Conservation (phyloP, 768 basidiomycete species). For the Pisolithus albus region DNA sequence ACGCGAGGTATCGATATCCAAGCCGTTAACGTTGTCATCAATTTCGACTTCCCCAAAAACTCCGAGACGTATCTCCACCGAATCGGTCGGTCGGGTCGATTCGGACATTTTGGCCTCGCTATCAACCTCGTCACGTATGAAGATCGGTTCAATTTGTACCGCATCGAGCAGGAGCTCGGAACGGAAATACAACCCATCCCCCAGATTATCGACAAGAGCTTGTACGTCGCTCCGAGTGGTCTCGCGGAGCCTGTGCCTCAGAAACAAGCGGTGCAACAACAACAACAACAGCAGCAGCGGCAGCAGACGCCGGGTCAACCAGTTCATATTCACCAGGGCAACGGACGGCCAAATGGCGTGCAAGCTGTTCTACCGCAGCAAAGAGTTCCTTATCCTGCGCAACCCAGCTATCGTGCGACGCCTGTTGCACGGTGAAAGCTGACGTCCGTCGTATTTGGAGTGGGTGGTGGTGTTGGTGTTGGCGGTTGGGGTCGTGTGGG, state of each 20-base stretch:
- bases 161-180: constrained; percentile 96
- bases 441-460: not conserved
- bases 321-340: constrained; percentile 14
- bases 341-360: constrained; percentile 25
- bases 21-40: constrained; percentile 99
- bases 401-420: constrained; percentile 22
- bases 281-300: constrained; percentile 27
- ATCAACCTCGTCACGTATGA: constrained; percentile 98
- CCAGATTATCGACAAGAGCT: constrained; percentile 77
- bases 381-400: constrained; percentile 18
- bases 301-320: constrained; percentile 23
- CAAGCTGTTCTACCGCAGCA: constrained; percentile 7
- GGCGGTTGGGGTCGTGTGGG: not conserved
- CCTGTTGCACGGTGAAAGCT: constrained; percentile 22
- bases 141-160: constrained; percentile 95
- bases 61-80: constrained; percentile 98
- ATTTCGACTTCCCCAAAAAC: constrained; percentile 99
- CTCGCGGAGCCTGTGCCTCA: constrained; percentile 40
- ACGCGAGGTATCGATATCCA: constrained; percentile 99
- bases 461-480: not conserved
- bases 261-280: constrained; percentile 28
- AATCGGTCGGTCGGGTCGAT: constrained; percentile 95
- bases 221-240: constrained; percentile 83
- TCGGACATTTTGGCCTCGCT: constrained; percentile 93
- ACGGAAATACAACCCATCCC: constrained; percentile 98